Base-by-base conservation (phyloP, 1,284 basidiomycete species). In the Wolfiporia cocos region DNA sequence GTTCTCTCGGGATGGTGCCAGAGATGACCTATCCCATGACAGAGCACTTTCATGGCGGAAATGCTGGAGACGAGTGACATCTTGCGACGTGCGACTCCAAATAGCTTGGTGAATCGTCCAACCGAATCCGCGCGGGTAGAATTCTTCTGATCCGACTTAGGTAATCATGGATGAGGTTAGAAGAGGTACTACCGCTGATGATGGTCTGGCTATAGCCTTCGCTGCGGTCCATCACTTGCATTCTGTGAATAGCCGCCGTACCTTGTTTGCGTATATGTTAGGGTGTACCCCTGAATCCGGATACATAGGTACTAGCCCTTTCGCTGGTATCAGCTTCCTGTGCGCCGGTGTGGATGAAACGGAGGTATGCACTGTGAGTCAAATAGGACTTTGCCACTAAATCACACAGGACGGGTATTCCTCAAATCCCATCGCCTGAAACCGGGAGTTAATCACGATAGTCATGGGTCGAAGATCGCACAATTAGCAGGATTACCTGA, bases 151-250 rank as follows among this genome's bases (percentile, higher is more conserved):
- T 4, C 31, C 36, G 34, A 17, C 14, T 29, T n/a, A 91, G 89
- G 88, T 96, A 15, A 93, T 97, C 50, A 94, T 97, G 88, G 93
- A 97, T 59, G 95, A 99, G 66, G 89, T 99, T 15, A 96, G 95
- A 2, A 73, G 95, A 50, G 95, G 95, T 17, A 99, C 96, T 2
- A 93, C 92, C 0, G 82, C 94, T 4, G 76, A 82, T 43, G 93
- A 97, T 51, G 95, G 96, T 3, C 66, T 98, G 14, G 87, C 93
- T 0, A 92, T 99, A 36, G 93, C 94, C 1, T 98, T 92, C 59
- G 89, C 92, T 0, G 84, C 92, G 1, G 70, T 96, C 11, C 80
- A 93, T 56, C 84, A 95, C 56, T 74, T 99, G 14, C 67, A 86
- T 33, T 65, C 71, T 14, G 66, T 76, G n/a, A 92, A 90, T 55